Base-by-base conservation (phyloP, 1,284 basidiomycete species). In the Wolfiporia cocos region DNA sequence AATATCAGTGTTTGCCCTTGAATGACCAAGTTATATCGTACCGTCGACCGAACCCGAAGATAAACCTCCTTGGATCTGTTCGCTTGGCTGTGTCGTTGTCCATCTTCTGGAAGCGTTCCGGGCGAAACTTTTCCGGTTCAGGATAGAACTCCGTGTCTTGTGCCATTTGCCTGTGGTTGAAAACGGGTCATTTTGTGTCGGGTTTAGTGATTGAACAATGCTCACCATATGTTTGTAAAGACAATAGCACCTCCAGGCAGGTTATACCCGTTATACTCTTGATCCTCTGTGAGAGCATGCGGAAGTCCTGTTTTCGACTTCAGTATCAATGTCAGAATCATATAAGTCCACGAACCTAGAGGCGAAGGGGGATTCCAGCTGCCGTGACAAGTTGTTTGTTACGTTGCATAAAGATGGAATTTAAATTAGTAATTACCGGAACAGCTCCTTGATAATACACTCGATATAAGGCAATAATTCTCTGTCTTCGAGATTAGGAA, bases 401-500 rank as follows among this genome's bases (percentile, higher is more conserved):
- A 12, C 11, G 29, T 9, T 29, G 37, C 5, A 28, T 19, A 20
- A 38, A 23, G 17, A 5, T 10, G 17, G 5, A 12, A 26, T 34
- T 22, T 6, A 12, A 7, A 29, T 10, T 24, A 12, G 12, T 31
- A 12, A n/a, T 28, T 24, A 45, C 39, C 43, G 34, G 15, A 65
- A 39, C 1, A 62, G 52, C 53, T 74, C 72, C 26, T 67, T 65
- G 19, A 74, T 46, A 15, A 70, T 33, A 2, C 64, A 66, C 3
- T 59, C 56, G 3, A 69, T 40, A 39, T 70, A 74, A 7, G 68
- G 67, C 21, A 76, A 51, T 0, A 44, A 49, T 1, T 56, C 31
- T 30, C 64, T 51, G 42, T 75, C 74, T 11, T 52, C 54, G 22
- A 72, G 67, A 4, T 54, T 54, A 0, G 74, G 74, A 3, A 74